Evolutionary conservation across 352 stramenopile genomes (phyloP).

Genomic region (Pythium aristosporum): DNA sequence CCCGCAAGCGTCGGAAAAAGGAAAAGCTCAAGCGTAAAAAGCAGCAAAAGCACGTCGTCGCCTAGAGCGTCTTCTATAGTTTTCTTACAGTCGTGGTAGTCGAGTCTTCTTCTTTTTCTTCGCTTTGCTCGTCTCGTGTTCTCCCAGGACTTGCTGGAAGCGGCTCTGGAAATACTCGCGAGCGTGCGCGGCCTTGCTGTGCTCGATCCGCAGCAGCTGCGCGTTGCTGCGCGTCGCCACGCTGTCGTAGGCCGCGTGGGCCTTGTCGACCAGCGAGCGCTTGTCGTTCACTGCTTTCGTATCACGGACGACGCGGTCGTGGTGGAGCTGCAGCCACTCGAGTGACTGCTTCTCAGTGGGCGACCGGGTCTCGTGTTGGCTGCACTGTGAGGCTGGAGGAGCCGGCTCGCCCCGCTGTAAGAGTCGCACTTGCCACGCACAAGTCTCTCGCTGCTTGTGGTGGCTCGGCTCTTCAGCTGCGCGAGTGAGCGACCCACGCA

Average conservation of each 20-base stretch:
- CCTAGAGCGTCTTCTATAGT: no score
- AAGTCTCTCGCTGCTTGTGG: slow-evolving; percentile 2
- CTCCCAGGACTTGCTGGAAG: slow-evolving; percentile 17
- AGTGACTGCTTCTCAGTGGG: slow-evolving; percentile 31
- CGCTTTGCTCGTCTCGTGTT: slow-evolving; percentile 4
- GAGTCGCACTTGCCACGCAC: slow-evolving; percentile 54
- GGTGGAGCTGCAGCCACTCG: slow-evolving; percentile 41
- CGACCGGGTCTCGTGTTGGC: slow-evolving; percentile 5
- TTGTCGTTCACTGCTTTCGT: slow-evolving; percentile 24
- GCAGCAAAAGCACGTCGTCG: slow-evolving; percentile 19
- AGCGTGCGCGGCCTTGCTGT: slow-evolving; percentile 41
- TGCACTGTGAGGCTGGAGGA: neutral
- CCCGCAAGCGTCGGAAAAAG: slow-evolving; percentile 56
- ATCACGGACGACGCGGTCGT: slow-evolving; percentile 23
- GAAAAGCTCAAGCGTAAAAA: slow-evolving; percentile 75
- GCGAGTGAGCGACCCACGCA: slow-evolving; percentile 13
- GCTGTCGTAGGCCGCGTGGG: slow-evolving; percentile 45
- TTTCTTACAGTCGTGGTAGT: slow-evolving; percentile 7
- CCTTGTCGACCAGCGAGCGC: slow-evolving; percentile 30
- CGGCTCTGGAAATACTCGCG: slow-evolving; percentile 48
- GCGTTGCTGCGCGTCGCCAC: slow-evolving; percentile 46
- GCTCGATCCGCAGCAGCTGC: slow-evolving; percentile 54
- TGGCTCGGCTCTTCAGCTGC: slow-evolving; percentile 1
- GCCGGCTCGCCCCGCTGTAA: slow-evolving; percentile 28
- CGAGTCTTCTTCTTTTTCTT: neutral